Evolutionary conservation across 208 protist species (phyloP).

Genomic region (Polymyxa betae): DNA sequence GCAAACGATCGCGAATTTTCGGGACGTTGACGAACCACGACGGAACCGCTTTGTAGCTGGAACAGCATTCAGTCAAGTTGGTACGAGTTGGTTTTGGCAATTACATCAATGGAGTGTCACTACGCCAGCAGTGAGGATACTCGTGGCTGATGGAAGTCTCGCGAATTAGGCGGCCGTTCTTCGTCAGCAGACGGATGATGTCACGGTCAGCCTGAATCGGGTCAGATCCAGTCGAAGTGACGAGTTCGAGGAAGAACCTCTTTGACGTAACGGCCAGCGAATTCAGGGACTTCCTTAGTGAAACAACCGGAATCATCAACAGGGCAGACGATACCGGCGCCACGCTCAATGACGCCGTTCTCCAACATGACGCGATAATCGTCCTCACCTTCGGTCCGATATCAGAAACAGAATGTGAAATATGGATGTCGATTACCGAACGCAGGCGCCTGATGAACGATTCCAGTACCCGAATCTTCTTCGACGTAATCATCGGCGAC

Average conservation of each 20-base stretch:
- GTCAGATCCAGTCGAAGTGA: not conserved
- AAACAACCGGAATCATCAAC: conserved; percentile 96
- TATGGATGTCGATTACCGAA: conserved; percentile 84
- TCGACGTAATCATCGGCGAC: conserved; percentile 94
- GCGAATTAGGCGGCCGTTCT: conserved; percentile 83
- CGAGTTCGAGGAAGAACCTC: conserved; percentile 67
- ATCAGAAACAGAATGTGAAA: conserved; percentile 91
- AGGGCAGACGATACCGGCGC: conserved; percentile 86
- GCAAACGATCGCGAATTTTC: conserved; percentile 88
- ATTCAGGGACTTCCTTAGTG: conserved; percentile 91
- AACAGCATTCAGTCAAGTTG: too few relatives aligned
- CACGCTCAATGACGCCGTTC: conserved; percentile 84
- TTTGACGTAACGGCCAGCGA: conserved; percentile 93
- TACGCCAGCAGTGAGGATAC: conserved; percentile 99
- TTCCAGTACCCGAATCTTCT: conserved; percentile 95
- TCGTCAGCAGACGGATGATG: conserved; percentile 92
- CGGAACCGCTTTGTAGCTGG: conserved; percentile 81
- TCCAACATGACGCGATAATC: conserved; percentile 95
- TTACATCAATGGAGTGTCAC: conserved; percentile 96
- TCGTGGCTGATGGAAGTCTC: conserved; percentile 88
- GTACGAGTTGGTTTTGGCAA: too few relatives aligned
- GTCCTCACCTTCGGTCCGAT: conserved; percentile 99
- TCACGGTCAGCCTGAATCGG: conserved; percentile 79
- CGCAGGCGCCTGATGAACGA: conserved; percentile 97
- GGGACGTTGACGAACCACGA: conserved; percentile 98